Evolutionary conservation across 169 alveolate genomes (phyloP).

Genomic region (Plasmodium knowlesi): DNA sequence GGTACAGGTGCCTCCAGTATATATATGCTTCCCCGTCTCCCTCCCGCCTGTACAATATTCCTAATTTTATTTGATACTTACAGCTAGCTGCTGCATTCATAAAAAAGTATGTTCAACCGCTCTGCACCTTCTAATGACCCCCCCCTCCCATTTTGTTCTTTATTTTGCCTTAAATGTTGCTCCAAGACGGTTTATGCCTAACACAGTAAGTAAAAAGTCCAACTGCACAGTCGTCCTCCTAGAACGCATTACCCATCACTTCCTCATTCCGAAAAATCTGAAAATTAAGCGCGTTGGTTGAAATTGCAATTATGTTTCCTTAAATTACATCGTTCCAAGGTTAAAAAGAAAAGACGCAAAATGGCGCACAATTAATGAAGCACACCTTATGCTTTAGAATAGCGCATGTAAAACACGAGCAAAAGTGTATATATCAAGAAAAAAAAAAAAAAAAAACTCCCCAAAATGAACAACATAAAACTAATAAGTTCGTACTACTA

Average conservation of each 20-base stretch:
- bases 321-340: not conserved
- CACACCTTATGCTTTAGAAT: not conserved
- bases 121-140: no score
- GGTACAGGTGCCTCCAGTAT: no score
- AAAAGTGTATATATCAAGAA: not conserved
- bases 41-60: no score
- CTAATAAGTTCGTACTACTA: not conserved
- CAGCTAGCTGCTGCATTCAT: no score
- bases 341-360: not conserved
- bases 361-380: not conserved
- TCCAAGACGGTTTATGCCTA: not conserved
- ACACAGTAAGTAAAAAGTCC: not conserved
- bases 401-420: not conserved
- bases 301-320: not conserved
- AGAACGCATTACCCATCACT: not conserved
- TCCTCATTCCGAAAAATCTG: not conserved
- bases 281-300: not conserved
- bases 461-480: not conserved
- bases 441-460: not conserved
- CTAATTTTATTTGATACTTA: no score
- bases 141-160: no score
- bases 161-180: not conserved
- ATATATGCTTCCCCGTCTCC: no score
- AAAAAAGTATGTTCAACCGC: no score
- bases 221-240: not conserved